A percentile compares a stretch with the other conserved stretches of the same genome.
Evolutionary conservation across 768 basidiomycete species (phyloP).

Genomic region (Tephrocybe sp.): DNA sequence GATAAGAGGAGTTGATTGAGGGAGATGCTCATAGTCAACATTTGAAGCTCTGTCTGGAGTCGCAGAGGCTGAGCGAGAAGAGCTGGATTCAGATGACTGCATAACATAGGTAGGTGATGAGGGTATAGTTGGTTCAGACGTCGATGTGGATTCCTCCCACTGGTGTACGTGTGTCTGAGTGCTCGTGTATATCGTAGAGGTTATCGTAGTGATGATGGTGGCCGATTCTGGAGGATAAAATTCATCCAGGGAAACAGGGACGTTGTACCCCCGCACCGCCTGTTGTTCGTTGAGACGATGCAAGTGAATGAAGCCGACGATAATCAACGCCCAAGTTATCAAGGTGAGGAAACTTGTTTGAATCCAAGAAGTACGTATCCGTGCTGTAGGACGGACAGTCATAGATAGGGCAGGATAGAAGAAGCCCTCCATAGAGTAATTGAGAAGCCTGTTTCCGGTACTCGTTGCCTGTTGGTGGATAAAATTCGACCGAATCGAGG

Average conservation of each 20-base stretch:
- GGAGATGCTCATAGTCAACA: background rate
- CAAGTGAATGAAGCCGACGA: conserved; percentile 25
- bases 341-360: conserved; percentile 21
- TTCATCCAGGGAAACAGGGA: background rate
- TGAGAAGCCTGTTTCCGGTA: conserved; percentile 49
- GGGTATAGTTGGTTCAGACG: conserved; percentile 15
- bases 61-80: too few species aligned
- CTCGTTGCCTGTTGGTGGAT: conserved; percentile 43
- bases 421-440: conserved; percentile 56
- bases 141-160: conserved; percentile 22
- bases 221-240: background rate
- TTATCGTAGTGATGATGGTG: conserved; percentile 38
- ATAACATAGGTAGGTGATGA: conserved; percentile 11
- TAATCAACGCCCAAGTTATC: conserved; percentile 30
- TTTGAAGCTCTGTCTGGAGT: too few species aligned
- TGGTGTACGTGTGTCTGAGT: conserved; percentile 20
- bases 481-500: conserved; percentile 55
- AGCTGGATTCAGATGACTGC: too few species aligned
- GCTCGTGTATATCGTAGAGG: conserved; percentile 35
- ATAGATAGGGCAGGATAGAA: conserved; percentile 58
- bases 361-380: conserved; percentile 15
- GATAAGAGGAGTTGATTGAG: conserved; percentile 8
- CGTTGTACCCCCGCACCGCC: conserved; percentile 16
- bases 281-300: conserved; percentile 28
- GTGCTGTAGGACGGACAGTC: conserved; percentile 23